Percentiles rank a stretch among this genome's conserved stretches.
These are phyloP conservation scores for Dentipellis fragilis DNA, from an alignment of 768 basidiomycete genomes.

Conservation along the genomic window DNA sequence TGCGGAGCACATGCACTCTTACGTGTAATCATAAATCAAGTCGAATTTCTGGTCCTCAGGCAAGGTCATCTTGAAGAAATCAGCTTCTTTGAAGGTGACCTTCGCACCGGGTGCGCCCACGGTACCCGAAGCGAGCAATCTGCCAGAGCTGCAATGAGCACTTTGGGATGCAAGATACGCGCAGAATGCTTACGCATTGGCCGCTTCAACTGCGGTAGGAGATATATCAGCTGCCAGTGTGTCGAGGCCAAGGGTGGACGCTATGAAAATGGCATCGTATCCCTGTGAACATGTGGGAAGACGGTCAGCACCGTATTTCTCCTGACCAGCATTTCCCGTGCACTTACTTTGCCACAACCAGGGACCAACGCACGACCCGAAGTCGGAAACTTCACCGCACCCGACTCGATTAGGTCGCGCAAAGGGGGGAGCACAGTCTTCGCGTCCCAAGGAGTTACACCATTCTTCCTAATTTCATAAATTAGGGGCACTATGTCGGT, in stretches of 20 bases:
- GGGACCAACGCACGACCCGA: slow-evolving; percentile 37
- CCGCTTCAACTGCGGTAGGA: slow-evolving; percentile 38
- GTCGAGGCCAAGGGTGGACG: slow-evolving; percentile 36
- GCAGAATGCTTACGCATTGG: slow-evolving; percentile 20
- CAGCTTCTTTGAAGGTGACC: slow-evolving; percentile 29
- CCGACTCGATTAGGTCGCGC: slow-evolving; percentile 37
- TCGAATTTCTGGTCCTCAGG: slow-evolving; percentile 31
- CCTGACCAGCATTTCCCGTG: neutral
- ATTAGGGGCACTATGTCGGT: neutral
- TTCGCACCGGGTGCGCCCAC: slow-evolving; percentile 8
- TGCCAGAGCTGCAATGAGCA: slow-evolving; percentile 1
- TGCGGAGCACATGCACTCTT: slow-evolving; percentile 1
- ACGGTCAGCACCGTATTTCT: neutral
- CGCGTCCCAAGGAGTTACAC: slow-evolving; percentile 55
- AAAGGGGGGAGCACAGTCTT: slow-evolving; percentile 47
- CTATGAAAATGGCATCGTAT: slow-evolving; percentile 49
- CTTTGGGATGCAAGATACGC: neutral
- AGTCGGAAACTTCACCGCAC: slow-evolving; percentile 33
- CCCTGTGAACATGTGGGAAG: slow-evolving; percentile 29
- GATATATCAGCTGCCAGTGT: slow-evolving; percentile 49
- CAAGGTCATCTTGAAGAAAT: slow-evolving; percentile 45
- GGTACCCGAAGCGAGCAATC: slow-evolving; percentile 14
- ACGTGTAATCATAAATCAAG: slow-evolving; percentile 61
- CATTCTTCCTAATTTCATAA: slow-evolving; percentile 28
- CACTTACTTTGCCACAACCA: slow-evolving; percentile 43